Evolutionary conservation across 805 yeast species (phyloP).

Genomic region (Saccharomycopsis fodiens): DNA sequence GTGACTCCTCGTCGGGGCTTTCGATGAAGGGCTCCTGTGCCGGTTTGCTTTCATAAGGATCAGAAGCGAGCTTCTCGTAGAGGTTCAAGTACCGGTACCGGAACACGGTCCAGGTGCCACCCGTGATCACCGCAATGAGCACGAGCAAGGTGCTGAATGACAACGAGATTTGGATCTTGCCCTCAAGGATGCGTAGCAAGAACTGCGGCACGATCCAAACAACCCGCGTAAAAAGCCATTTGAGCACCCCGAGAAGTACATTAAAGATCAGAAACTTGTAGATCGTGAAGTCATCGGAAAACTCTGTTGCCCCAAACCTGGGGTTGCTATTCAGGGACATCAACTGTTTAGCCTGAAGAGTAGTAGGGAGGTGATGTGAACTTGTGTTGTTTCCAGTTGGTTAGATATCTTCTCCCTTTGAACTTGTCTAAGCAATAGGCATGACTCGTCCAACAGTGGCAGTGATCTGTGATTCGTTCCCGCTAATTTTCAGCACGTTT

Average conservation of each 20-base stretch:
- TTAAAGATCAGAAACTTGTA: neutral
- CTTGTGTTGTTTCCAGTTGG: too few relatives aligned
- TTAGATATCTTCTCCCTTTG: too few relatives aligned
- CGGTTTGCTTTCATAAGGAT: conserved; percentile 5
- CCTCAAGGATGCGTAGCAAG: conserved; percentile 9
- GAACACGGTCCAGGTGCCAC: conserved; percentile 8
- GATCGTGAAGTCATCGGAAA: neutral
- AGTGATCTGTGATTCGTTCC: too few relatives aligned
- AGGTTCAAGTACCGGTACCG: conserved; percentile 17
- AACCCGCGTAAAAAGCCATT: neutral
- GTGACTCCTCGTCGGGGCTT: conserved; percentile 27
- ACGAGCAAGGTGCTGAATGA: conserved; percentile 14
- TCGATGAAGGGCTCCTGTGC: conserved; percentile 9
- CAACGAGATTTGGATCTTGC: conserved; percentile 16
- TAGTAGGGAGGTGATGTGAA: too few relatives aligned
- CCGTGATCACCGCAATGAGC: neutral
- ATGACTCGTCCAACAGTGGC: too few relatives aligned
- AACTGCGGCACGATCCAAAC: conserved; percentile 2
- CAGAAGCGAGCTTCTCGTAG: conserved; percentile 14
- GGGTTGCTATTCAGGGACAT: neutral
- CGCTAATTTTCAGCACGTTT: too few relatives aligned
- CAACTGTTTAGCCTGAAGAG: too few relatives aligned
- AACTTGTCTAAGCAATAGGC: too few relatives aligned
- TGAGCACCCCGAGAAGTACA: neutral
- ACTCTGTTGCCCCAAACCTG: neutral